Percentiles rank a stretch among this genome's conserved stretches.
phyloP scores from a whole-genome alignment of 2,329 filamentous ascomycete species.

The Clonostachys solani region DNA sequence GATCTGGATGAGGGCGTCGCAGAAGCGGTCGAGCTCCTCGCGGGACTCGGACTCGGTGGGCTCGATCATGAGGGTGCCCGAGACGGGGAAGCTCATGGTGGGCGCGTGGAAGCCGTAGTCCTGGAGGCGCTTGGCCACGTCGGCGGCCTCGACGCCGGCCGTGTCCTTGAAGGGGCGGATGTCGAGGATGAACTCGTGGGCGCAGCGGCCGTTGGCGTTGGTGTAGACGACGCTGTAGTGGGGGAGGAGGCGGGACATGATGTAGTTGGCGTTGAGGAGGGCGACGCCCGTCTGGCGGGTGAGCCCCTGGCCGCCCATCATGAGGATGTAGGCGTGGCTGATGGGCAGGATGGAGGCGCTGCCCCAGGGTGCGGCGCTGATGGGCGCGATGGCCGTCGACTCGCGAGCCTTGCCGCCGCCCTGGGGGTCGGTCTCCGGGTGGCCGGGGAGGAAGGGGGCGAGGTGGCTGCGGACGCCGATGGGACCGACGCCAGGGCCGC shows the following conservation, averaged over 20 bases:
- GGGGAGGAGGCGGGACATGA: slow-evolving; percentile 78
- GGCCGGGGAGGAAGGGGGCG: slow-evolving; percentile 66
- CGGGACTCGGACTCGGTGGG: slow-evolving; percentile 92
- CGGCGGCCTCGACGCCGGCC: slow-evolving; percentile 83
- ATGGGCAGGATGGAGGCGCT: slow-evolving; percentile 92
- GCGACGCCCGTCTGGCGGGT: slow-evolving; percentile 89
- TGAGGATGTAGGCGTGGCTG: slow-evolving; percentile 90
- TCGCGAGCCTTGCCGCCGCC: no score
- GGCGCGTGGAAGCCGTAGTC: slow-evolving; percentile 97
- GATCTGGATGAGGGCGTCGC: slow-evolving; percentile 84
- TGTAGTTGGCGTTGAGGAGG: slow-evolving; percentile 96
- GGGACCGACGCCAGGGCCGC: slow-evolving; percentile 88
- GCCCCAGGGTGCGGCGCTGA: slow-evolving; percentile 75
- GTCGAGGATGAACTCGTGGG: slow-evolving; percentile 96
- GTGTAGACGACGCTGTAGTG: slow-evolving; percentile 94
- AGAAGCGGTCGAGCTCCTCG: slow-evolving; percentile 89
- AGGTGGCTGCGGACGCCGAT: slow-evolving; percentile 88
- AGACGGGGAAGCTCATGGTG: slow-evolving; percentile 94
- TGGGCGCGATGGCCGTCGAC: neutral
- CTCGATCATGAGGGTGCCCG: slow-evolving; percentile 97
- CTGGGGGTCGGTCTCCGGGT: slow-evolving; percentile 17
- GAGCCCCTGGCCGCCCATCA: slow-evolving; percentile 80
- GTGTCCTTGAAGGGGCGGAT: slow-evolving; percentile 79
- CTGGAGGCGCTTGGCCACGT: slow-evolving; percentile 93
- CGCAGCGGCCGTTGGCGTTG: slow-evolving; percentile 81